phyloP scores from a whole-genome alignment of 2,329 filamentous ascomycete genomes.

The Cercospora citrullina region DNA sequence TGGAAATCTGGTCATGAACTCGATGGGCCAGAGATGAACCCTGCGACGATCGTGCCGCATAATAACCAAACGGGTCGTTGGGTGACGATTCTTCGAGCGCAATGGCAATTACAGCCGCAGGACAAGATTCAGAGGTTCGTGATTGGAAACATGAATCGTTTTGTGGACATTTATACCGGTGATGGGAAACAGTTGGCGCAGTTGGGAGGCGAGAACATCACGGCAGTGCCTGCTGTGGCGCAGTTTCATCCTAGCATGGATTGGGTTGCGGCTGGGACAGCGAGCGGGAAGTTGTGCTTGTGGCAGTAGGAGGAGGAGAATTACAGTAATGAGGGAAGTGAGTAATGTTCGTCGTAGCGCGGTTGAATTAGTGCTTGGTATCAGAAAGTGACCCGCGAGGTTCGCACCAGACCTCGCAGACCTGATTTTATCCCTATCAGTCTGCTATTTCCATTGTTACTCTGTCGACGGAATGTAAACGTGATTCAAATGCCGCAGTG shows the following conservation, averaged over 20 bases:
- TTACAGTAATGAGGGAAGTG: too few relatives aligned
- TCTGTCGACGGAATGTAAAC: background rate
- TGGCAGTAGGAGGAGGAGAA: conserved; percentile 53
- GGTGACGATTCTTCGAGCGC: conserved; percentile 83
- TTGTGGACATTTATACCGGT: conserved; percentile 84
- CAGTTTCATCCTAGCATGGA: conserved; percentile 84
- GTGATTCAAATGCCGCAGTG: conserved; percentile 2
- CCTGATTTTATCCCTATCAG: too few relatives aligned
- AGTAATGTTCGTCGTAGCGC: background rate
- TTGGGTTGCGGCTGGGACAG: conserved; percentile 91
- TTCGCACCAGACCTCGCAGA: background rate
- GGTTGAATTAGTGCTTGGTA: background rate
- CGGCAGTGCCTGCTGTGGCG: conserved; percentile 88
- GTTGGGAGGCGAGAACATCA: conserved; percentile 83
- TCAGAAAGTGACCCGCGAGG: background rate
- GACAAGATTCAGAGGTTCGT: conserved; percentile 84
- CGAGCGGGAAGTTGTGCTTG: conserved; percentile 86
- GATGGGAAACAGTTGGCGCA: conserved; percentile 87
- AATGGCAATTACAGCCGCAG: conserved; percentile 81
- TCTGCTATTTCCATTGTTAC: background rate
- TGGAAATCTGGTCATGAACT: conserved; percentile 55
- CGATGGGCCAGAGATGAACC: conserved; percentile 64
- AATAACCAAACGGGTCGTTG: conserved; percentile 96
- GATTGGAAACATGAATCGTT: conserved; percentile 88
- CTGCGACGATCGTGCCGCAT: conserved; percentile 69